Evolutionary conservation across 257 asterid genomes (phyloP).

Genomic region (Plectranthus barbatus): DNA sequence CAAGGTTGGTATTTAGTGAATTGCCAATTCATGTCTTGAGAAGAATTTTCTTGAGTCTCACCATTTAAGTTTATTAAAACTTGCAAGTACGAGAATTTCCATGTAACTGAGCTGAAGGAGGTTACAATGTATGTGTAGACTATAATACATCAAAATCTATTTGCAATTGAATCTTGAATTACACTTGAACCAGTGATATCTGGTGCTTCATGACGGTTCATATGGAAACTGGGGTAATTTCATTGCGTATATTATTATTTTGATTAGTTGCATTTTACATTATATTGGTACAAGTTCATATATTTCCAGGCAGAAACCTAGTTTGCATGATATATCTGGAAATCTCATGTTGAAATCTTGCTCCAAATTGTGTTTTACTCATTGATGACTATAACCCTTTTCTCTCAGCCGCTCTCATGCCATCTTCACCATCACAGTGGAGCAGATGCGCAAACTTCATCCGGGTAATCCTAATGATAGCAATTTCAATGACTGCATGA

Average conservation of each 20-base stretch:
- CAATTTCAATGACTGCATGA: slow-evolving; percentile 51
- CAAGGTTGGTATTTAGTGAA: slow-evolving; percentile 48
- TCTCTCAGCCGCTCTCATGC: slow-evolving; percentile 92
- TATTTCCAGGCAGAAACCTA: neutral
- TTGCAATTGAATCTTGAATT: neutral
- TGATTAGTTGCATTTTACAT: neutral
- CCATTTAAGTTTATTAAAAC: neutral
- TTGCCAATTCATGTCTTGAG: neutral
- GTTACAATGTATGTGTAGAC: neutral
- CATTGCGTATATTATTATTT: neutral
- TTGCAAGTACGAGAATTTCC: neutral
- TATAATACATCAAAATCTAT: neutral
- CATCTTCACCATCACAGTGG: slow-evolving; percentile 96
- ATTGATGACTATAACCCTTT: neutral
- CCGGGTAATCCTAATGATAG: slow-evolving; percentile 37
- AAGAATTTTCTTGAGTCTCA: neutral
- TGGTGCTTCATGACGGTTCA: neutral
- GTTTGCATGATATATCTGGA: neutral
- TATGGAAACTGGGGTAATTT: neutral
- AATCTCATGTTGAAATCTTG: neutral
- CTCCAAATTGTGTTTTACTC: neutral
- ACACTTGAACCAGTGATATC: neutral
- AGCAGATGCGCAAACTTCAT: slow-evolving; percentile 78
- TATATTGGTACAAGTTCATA: neutral
- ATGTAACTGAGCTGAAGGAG: neutral